phyloP scores from a whole-genome alignment of 495 filamentous ascomycete species.

The Coniosporium apollinis region DNA sequence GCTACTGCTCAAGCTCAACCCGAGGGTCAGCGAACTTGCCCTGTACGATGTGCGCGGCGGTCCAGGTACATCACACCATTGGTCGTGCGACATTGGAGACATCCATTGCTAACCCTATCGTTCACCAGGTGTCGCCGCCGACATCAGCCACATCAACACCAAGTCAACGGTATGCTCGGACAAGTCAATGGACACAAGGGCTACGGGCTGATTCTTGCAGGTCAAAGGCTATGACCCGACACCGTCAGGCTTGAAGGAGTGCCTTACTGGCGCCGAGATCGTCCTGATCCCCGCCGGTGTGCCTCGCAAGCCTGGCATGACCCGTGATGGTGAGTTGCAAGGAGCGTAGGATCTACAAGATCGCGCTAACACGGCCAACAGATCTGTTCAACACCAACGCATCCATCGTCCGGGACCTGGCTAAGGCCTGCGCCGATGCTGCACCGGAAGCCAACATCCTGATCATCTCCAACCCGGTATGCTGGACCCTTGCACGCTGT shows the following conservation, averaged over 20 bases:
- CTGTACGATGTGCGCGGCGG: conserved; percentile 94
- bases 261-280: conserved; percentile 73
- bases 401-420: conserved; percentile 95
- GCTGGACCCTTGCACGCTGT: conserved; percentile 10
- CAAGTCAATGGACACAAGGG: neutral
- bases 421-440: conserved; percentile 82
- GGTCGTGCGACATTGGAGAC: conserved; percentile 1
- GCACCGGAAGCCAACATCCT: conserved; percentile 88
- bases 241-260: conserved; percentile 52
- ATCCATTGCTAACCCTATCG: conserved; percentile 4
- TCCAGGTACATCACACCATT: conserved; percentile 50
- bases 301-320: conserved; percentile 98
- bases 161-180: conserved; percentile 48
- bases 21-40: conserved; percentile 74
- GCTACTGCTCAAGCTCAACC: conserved; percentile 96
- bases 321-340: conserved; percentile 58
- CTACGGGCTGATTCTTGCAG: conserved; percentile 13
- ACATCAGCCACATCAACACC: conserved; percentile 97
- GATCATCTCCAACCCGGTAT: conserved; percentile 90
- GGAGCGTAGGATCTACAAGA: no score
- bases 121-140: conserved; percentile 76
- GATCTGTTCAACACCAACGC: conserved; percentile 99
- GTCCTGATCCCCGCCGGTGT: conserved; percentile 97
- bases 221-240: conserved; percentile 79
- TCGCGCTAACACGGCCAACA: conserved; percentile 11